These are phyloP conservation scores for Tuber umbilicatum DNA, from an alignment of 495 filamentous ascomycete species.

Conservation along the genomic window DNA sequence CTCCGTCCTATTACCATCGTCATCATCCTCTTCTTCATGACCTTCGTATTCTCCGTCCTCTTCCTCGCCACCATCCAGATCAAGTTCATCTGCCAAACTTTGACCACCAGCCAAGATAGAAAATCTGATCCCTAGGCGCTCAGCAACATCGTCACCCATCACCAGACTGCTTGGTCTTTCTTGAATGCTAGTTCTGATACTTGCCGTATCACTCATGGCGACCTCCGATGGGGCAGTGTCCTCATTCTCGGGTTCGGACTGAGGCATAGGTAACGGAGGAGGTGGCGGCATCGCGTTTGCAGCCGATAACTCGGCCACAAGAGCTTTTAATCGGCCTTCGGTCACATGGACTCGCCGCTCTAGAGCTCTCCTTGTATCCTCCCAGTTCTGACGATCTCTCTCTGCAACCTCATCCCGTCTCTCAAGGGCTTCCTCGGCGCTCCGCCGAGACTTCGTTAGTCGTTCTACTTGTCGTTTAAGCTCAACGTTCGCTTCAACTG, in stretches of 20 bases:
- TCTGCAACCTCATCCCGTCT: slow-evolving; percentile 69
- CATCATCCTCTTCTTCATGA: slow-evolving; percentile 24
- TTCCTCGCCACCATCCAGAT: slow-evolving; percentile 72
- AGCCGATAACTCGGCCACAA: slow-evolving; percentile 76
- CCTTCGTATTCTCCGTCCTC: slow-evolving; percentile 42
- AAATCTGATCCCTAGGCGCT: slow-evolving; percentile 52
- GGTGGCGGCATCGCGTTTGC: slow-evolving; percentile 56
- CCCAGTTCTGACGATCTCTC: slow-evolving; percentile 74
- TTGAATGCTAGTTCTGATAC: slow-evolving; percentile 68
- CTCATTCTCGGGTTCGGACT: slow-evolving; percentile 50
- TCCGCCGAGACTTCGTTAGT: slow-evolving; percentile 67
- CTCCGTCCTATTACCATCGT: slow-evolving; percentile 23
- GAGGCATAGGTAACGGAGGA: slow-evolving; percentile 41
- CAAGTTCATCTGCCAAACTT: slow-evolving; percentile 83
- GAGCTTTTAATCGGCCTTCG: slow-evolving; percentile 73
- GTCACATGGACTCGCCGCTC: slow-evolving; percentile 81
- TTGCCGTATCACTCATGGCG: slow-evolving; percentile 65
- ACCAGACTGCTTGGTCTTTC: slow-evolving; percentile 47
- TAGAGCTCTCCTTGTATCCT: slow-evolving; percentile 67
- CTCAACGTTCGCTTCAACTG: slow-evolving; percentile 65
- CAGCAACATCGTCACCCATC: slow-evolving; percentile 45
- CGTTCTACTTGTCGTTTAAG: slow-evolving; percentile 71
- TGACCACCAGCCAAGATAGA: slow-evolving; percentile 57
- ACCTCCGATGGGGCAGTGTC: slow-evolving; percentile 43
- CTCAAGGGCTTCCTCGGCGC: slow-evolving; percentile 75